Evolutionary conservation across 768 basidiomycete genomes (phyloP).

Genomic region (Lactarius deliciosus): DNA sequence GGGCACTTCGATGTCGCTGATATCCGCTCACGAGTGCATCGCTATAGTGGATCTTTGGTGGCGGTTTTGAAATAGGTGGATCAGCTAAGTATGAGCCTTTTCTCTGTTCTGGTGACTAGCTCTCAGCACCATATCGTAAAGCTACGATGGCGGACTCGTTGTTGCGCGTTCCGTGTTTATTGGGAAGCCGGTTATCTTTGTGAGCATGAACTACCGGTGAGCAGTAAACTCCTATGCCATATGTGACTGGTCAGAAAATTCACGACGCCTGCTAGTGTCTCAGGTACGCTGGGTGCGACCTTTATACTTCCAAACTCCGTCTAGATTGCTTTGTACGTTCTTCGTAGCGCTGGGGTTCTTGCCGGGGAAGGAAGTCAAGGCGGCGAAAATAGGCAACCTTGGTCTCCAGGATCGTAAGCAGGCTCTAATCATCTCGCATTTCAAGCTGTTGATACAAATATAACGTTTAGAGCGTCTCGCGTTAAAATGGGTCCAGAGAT

Average conservation of each 20-base stretch:
- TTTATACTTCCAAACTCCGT: neutral
- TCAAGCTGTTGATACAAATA: neutral
- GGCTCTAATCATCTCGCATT: neutral
- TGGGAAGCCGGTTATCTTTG: slow-evolving; percentile 24
- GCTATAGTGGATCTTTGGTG: slow-evolving; percentile 27
- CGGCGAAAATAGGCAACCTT: slow-evolving; percentile 27
- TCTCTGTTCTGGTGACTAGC: neutral
- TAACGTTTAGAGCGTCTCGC: slow-evolving; percentile 35
- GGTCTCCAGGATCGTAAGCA: slow-evolving; percentile 29
- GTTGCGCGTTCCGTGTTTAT: slow-evolving; percentile 23
- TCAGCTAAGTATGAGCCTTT: slow-evolving; percentile 20
- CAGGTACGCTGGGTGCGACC: slow-evolving; percentile 3
- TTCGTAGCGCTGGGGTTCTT: slow-evolving; percentile 26
- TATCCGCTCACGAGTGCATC: neutral
- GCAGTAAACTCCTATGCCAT: neutral
- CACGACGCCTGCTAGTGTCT: slow-evolving; percentile 2
- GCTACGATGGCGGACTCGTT: slow-evolving; percentile 21
- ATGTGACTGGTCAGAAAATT: neutral
- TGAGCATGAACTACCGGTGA: slow-evolving; percentile 30
- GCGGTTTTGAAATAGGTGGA: slow-evolving; percentile 29
- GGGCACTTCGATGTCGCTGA: no score
- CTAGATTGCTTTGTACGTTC: neutral
- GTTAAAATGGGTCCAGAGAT: slow-evolving; percentile 43
- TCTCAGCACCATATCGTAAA: slow-evolving; percentile 2
- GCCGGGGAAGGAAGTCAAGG: slow-evolving; percentile 26